Evolutionary conservation across 768 basidiomycete genomes (phyloP).

Genomic region (Mycena metata): DNA sequence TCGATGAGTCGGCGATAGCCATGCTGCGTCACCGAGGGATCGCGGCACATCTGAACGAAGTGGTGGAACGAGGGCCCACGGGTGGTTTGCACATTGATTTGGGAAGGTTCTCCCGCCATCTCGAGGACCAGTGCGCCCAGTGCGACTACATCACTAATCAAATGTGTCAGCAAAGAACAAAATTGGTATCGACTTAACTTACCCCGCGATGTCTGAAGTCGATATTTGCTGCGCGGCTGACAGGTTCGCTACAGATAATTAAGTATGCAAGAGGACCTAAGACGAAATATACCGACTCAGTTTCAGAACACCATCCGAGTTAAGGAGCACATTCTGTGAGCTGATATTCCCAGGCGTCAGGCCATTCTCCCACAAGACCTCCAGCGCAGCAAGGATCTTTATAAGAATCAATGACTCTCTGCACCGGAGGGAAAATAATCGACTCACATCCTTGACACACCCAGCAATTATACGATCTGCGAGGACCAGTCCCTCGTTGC

Average conservation of each 20-base stretch:
- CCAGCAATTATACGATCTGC: conserved; percentile 62
- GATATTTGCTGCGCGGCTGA: conserved; percentile 5
- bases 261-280: not conserved
- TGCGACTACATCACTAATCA: conserved; percentile 52
- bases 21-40: conserved; percentile 43
- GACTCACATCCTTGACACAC: conserved; percentile 65
- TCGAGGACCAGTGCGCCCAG: conserved; percentile 69
- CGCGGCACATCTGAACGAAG: conserved; percentile 60
- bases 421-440: too few species aligned
- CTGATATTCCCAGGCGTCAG: conserved; percentile 70
- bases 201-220: conserved; percentile 5
- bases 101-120: conserved; percentile 61
- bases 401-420: not conserved
- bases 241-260: conserved; percentile 18
- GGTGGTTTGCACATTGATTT: conserved; percentile 40
- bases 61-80: conserved; percentile 55
- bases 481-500: conserved; percentile 57
- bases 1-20: conserved; percentile 53
- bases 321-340: conserved; percentile 69
- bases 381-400: conserved; percentile 61
- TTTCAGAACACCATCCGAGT: conserved; percentile 61
- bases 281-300: conserved; percentile 53
- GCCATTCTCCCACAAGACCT: conserved; percentile 57
- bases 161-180: too few species aligned
- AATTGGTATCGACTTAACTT: not conserved